Evolutionary conservation across 768 basidiomycete genomes (phyloP), one percentile per base, ranked within the genome.

Genomic region (Pluteus cervinus): DNA sequence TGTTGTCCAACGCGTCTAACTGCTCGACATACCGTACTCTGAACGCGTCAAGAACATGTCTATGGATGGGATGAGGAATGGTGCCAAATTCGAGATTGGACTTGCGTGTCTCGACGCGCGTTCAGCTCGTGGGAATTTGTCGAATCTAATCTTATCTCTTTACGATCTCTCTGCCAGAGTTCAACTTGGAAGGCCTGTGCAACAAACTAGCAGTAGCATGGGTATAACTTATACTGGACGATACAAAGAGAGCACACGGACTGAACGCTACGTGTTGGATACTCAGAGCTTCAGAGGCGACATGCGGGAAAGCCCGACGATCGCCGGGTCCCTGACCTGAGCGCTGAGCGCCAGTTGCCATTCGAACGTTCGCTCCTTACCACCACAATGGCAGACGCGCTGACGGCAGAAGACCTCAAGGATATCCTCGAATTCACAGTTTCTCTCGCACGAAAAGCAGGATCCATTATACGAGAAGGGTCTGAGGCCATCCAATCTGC

Each of bases 31-130:
- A 87, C 89, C 89, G 64, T 91, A 93, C 73, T 92, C 89, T 69
- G 89, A 92, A 71, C 89, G 84, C 66, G 89, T 91, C 63, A 90
- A 75, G 61, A 92, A 92, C 89, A 92, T 92, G 55, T 52, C 62
- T 42, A 44, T 42, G 40, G 51, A 46, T 49, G 48, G 41, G 44
- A 36, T 46, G 42, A 50, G 47, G 34, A 48, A 46, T 45, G 49
- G 39, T 39, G 48, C 42, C 47, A 45, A 37, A 29, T 46, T 29
- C 34, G 35, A 29, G 40, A 33, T 38, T 35, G 15, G 39, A 46
- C 46, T 53, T 62, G 62, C 56, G 57, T 60, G 30, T 36, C 38
- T 46, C 54, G 66, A 72, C 69, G 69, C 71, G 71, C 63, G 66
- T 65, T 62, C 62, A 50, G 39, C 41, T 42, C 67, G 67, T 69